phyloP scores from a whole-genome alignment of 495 filamentous ascomycete species.

The Lasiosphaeria ovina region DNA sequence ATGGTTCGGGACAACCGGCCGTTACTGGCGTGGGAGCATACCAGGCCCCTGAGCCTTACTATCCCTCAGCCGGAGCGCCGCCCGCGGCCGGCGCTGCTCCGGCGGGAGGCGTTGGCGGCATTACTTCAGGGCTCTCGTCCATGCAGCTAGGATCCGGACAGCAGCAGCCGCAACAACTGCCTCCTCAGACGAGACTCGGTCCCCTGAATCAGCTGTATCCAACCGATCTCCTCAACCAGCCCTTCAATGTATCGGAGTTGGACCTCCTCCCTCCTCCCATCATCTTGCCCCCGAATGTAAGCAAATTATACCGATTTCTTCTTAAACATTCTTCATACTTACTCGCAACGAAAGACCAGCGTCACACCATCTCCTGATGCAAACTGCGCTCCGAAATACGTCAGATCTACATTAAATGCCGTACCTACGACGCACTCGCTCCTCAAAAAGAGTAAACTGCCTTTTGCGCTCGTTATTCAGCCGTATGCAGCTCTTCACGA shows the following conservation, averaged over 20 bases:
- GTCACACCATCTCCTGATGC: slow-evolving; percentile 89
- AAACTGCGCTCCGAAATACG: slow-evolving; percentile 91
- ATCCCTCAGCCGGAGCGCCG: slow-evolving; percentile 52
- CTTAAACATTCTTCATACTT: not conserved
- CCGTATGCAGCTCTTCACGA: slow-evolving; percentile 93
- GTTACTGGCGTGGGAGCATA: slow-evolving; percentile 50
- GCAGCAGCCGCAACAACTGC: slow-evolving; percentile 52
- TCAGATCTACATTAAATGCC: slow-evolving; percentile 91
- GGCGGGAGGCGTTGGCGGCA: slow-evolving; percentile 63
- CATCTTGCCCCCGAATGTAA: slow-evolving; percentile 85
- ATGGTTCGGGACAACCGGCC: slow-evolving; percentile 47
- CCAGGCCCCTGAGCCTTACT: slow-evolving; percentile 64
- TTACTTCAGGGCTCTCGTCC: slow-evolving; percentile 80
- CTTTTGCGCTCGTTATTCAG: slow-evolving; percentile 94
- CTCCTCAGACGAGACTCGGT: slow-evolving; percentile 50
- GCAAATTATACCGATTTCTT: slow-evolving; percentile 30
- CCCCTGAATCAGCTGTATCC: slow-evolving; percentile 85
- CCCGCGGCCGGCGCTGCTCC: slow-evolving; percentile 54
- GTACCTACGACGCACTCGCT: slow-evolving; percentile 87
- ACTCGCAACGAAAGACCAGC: slow-evolving; percentile 63
- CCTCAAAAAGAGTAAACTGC: slow-evolving; percentile 93
- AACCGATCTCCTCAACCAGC: slow-evolving; percentile 85
- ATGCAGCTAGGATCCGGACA: slow-evolving; percentile 65
- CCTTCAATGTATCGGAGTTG: slow-evolving; percentile 89
- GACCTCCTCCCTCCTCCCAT: slow-evolving; percentile 91